Evolutionary conservation across 768 basidiomycete species (phyloP).

Genomic region (Lentinula lateritia): DNA sequence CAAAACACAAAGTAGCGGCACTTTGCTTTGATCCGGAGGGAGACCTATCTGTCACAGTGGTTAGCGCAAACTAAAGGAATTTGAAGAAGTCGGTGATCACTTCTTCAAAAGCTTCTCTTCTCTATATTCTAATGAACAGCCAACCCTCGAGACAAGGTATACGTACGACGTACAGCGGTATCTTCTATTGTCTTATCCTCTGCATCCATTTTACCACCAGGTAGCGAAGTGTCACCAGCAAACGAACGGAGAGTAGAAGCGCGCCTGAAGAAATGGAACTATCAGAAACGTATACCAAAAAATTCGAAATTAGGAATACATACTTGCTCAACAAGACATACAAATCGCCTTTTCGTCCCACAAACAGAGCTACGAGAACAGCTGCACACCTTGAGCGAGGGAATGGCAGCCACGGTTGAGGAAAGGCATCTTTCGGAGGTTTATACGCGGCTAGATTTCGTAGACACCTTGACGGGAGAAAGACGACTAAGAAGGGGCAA

Average conservation of each 20-base stretch:
- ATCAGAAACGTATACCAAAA: not conserved
- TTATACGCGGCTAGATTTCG: slow-evolving; percentile 47
- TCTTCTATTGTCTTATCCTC: slow-evolving; percentile 68
- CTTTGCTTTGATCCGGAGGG: slow-evolving; percentile 60
- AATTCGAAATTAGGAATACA: slow-evolving; percentile 19
- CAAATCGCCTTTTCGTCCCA: slow-evolving; percentile 77
- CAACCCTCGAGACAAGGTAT: not conserved
- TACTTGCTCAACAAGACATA: slow-evolving; percentile 83
- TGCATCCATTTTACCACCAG: slow-evolving; percentile 77
- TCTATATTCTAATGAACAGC: slow-evolving; percentile 31
- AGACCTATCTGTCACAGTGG: slow-evolving; percentile 64
- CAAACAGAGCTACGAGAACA: slow-evolving; percentile 80
- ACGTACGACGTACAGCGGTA: slow-evolving; percentile 57
- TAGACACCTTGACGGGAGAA: slow-evolving; percentile 39
- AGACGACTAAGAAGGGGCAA: not conserved
- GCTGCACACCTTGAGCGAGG: slow-evolving; percentile 64
- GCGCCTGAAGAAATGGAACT: slow-evolving; percentile 42
- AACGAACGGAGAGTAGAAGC: slow-evolving; percentile 69
- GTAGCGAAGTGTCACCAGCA: slow-evolving; percentile 85
- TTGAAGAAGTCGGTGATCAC: slow-evolving; percentile 28
- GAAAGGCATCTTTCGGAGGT: slow-evolving; percentile 23
- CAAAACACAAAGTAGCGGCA: slow-evolving; percentile 71
- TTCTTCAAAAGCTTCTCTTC: slow-evolving; percentile 90
- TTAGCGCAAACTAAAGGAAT: too few species aligned
- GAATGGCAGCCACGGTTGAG: slow-evolving; percentile 26